Evolutionary conservation across 306 rosid species (phyloP).

Genomic region (Rosa persica): DNA sequence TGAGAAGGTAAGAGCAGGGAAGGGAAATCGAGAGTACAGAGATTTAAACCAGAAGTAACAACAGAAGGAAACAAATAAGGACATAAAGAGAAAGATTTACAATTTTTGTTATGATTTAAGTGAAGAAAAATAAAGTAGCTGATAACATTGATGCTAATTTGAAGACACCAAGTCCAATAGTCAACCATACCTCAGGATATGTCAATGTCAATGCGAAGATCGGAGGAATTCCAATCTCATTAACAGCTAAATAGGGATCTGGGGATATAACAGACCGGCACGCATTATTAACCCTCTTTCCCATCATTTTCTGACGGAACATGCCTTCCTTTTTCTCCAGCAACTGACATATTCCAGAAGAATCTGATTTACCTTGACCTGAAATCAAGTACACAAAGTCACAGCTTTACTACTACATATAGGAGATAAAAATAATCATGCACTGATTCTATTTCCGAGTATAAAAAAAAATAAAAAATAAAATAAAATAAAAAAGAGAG

Average conservation of each 20-base stretch:
- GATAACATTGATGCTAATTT: not conserved
- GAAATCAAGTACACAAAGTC: constrained; percentile 24
- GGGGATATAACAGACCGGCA: constrained; percentile 99
- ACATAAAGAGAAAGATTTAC: not conserved
- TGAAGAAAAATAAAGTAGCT: not conserved
- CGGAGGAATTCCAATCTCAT: constrained; percentile 98
- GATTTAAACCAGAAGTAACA: not conserved
- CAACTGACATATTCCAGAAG: constrained; percentile 81
- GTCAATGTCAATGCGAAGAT: constrained; percentile 80
- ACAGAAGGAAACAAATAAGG: not conserved
- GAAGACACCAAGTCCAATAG: constrained; percentile 4
- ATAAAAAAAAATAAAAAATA: no score
- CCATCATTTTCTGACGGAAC: constrained; percentile 99
- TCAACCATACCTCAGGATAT: constrained; percentile 79
- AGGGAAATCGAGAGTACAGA: not conserved
- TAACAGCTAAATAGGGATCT: constrained; percentile 94
- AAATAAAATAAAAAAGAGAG: no score
- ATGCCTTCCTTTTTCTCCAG: constrained; percentile 95
- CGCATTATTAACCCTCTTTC: constrained; percentile 95
- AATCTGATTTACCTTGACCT: constrained; percentile 57
- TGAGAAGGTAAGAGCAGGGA: not conserved
- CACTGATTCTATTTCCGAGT: not conserved
- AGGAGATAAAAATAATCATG: not conserved
- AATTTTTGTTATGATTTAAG: not conserved
- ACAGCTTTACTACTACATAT: constrained; percentile 14